Base-by-base conservation (phyloP, 78 protist species). In the Dictyostelium intermedium region DNA sequence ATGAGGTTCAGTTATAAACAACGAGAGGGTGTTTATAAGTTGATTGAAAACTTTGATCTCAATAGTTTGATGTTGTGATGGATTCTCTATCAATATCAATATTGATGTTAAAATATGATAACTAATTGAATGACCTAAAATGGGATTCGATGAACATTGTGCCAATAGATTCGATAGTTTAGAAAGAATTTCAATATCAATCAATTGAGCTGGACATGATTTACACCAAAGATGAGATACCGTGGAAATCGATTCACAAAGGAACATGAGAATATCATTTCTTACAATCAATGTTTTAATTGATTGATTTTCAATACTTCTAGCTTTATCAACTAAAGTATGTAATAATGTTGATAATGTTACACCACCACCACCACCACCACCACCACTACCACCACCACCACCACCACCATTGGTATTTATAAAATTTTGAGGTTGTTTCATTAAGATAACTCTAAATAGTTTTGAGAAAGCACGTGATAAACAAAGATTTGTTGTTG, bases 401-500 rank as follows among this genome's bases (percentile, higher is more conserved):
- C 77, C 5, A 30, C 60, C 41, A 23, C 20, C 2, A 47, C 20
- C 43, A 35, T 11, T 27, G 30, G 0, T 13, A 35, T 30, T 27
- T 27, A 80, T 39, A 30, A 80, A 47, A 6, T n/a, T 45, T 25
- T 39, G 23, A 30, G 37, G 41, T 80, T 80, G 37, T 47, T 47
- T 80, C 23, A 30, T 13, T 47, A 80, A 30, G 5, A 47, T 20
- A 11, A 80, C 69, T 80, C 84, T 80, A 80, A 80, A 80, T 61
- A 80, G 32, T 80, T 80, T 80, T 50, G 84, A 80, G 5, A 80
- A 80, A n/a, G 84, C 30, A n/a, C 50, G n/a, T 23, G 70, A n/a
- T 14, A 45, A 47, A 25, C n/a, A 25, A 5, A 80, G 32, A 35
- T 47, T 18, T 25, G 70, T 23, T 2, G 84, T 35, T 30, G 84